These are phyloP conservation scores for thale cress (Arabidopsis thaliana) DNA, from an alignment of 345 rosid genomes.

Conservation along the genomic window DNA sequence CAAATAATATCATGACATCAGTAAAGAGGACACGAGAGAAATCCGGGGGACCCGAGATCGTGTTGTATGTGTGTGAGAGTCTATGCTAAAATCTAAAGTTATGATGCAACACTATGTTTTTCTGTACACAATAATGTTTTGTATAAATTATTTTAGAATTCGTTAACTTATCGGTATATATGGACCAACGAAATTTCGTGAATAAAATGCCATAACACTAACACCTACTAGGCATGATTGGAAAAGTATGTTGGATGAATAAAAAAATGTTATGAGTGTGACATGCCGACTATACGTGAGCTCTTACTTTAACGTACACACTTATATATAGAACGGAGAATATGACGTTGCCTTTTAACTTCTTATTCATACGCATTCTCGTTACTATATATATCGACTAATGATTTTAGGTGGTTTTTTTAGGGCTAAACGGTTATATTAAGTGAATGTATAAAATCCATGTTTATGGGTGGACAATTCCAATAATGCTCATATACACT, in stretches of 20 bases:
- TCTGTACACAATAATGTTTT: not conserved
- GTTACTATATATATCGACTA: conserved; percentile 11
- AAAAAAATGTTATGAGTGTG: conserved; percentile 31
- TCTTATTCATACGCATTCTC: conserved; percentile 26
- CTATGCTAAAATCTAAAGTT: conserved; percentile 41
- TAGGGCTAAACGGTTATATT: not conserved
- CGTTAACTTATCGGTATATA: not conserved
- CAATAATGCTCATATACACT: conserved; percentile 5
- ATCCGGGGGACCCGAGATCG: conserved; percentile 44
- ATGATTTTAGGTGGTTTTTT: not conserved
- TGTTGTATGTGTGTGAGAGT: conserved; percentile 41
- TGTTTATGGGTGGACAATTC: conserved; percentile 22
- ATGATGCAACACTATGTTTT: conserved; percentile 20
- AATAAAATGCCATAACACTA: conserved; percentile 31
- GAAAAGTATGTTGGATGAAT: conserved; percentile 33
- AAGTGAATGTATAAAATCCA: conserved; percentile 15
- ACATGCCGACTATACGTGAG: conserved; percentile 41
- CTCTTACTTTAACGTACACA: conserved; percentile 45
- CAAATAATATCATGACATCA: conserved; percentile 28
- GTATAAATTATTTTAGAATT: not conserved
- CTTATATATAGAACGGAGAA: conserved; percentile 21
- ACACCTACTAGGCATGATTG: conserved; percentile 31
- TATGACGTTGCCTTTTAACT: conserved; percentile 37
- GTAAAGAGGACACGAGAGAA: conserved; percentile 35
- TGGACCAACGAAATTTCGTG: conserved; percentile 30